phyloP scores from a whole-genome alignment of 306 rosid genomes.

The Vigna radiata region DNA sequence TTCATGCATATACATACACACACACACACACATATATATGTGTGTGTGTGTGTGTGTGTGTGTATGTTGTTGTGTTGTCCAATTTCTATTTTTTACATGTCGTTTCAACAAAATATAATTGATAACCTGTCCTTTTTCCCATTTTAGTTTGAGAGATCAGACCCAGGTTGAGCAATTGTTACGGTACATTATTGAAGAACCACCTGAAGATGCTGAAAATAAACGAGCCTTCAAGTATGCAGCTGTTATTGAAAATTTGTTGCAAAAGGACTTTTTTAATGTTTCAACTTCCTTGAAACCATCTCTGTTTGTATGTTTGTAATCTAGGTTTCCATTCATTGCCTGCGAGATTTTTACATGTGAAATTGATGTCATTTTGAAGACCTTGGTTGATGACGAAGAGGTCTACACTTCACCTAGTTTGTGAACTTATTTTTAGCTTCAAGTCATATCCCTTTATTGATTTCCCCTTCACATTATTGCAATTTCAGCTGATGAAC shows the following conservation, averaged over 20 bases:
- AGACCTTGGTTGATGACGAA: conserved; percentile 97
- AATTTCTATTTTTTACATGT: conserved; percentile 24
- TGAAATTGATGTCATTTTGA: conserved; percentile 97
- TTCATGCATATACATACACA: conserved; percentile 4
- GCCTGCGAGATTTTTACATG: conserved; percentile 96
- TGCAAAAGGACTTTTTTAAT: neutral
- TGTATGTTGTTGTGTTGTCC: neutral
- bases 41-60: no score
- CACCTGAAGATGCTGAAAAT: conserved; percentile 92
- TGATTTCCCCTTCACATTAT: conserved; percentile 32
- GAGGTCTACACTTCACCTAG: conserved; percentile 65
- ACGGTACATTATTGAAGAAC: conserved; percentile 82
- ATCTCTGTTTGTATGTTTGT: conserved; percentile 49
- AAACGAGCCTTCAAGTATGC: conserved; percentile 90
- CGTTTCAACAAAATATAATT: conserved; percentile 38
- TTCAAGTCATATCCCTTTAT: conserved; percentile 31
- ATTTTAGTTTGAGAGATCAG: conserved; percentile 85
- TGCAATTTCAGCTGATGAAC: conserved; percentile 83
- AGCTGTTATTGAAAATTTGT: conserved; percentile 30
- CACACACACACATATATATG: no score
- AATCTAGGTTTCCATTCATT: conserved; percentile 91
- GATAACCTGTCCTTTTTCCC: conserved; percentile 32
- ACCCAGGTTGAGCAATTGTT: conserved; percentile 93
- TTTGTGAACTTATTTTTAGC: conserved; percentile 17
- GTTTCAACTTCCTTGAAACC: conserved; percentile 19